Conservation (phyloP, 805 yeast species). For the Yarrowia yakushimensis region DNA sequence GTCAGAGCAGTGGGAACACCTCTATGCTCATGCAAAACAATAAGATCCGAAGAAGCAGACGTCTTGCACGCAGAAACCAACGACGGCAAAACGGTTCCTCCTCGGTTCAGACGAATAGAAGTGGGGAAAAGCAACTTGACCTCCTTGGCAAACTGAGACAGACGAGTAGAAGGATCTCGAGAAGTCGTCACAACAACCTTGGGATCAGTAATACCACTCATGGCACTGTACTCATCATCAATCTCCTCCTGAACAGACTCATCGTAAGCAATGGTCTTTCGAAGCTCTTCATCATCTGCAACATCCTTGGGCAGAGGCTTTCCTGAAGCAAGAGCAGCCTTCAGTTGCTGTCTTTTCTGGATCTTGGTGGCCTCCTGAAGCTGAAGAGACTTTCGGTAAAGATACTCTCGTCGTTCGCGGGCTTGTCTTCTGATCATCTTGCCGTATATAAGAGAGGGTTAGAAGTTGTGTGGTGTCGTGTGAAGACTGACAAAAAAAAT, state of each 20-base stretch:
- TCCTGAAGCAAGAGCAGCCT: slow-evolving; percentile 87
- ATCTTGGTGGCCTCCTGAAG: slow-evolving; percentile 83
- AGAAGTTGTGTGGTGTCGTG: background rate
- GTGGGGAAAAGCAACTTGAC: slow-evolving; percentile 86
- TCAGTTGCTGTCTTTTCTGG: slow-evolving; percentile 80
- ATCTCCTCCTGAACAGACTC: slow-evolving; percentile 64
- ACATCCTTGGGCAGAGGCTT: slow-evolving; percentile 85
- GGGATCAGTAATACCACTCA: slow-evolving; percentile 88
- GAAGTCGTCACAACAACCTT: slow-evolving; percentile 89
- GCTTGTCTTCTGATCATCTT: slow-evolving; percentile 81
- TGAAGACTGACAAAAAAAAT: background rate
- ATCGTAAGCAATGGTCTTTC: slow-evolving; percentile 80
- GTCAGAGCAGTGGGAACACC: slow-evolving; percentile 97
- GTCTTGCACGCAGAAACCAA: slow-evolving; percentile 78
- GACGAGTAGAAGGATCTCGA: slow-evolving; percentile 79
- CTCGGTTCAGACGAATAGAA: slow-evolving; percentile 84
- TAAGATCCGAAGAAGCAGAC: slow-evolving; percentile 77
- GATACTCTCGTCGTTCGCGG: slow-evolving; percentile 90
- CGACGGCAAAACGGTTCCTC: slow-evolving; percentile 82
- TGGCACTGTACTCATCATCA: slow-evolving; percentile 88
- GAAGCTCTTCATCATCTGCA: slow-evolving; percentile 80
- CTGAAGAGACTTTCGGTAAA: slow-evolving; percentile 83
- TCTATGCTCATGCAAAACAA: slow-evolving; percentile 90
- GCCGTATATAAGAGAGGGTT: no score
- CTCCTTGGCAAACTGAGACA: slow-evolving; percentile 91